Evolutionary conservation across 1,139 yeast species (phyloP).

Genomic region (Waltiozyma sp.): DNA sequence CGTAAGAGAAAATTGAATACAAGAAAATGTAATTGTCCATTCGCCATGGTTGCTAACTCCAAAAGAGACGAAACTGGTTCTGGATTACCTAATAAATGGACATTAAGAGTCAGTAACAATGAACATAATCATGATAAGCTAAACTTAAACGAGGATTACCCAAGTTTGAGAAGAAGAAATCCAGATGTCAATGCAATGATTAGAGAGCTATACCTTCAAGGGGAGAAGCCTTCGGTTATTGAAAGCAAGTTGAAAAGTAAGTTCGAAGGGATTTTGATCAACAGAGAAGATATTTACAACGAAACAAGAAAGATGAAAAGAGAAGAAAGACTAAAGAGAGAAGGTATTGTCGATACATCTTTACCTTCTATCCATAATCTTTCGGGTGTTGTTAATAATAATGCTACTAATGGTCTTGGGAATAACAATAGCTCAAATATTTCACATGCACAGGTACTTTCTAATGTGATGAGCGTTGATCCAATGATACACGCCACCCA

Average conservation of each 20-base stretch:
- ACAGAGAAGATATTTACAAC: conserved; percentile 20
- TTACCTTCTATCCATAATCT: not conserved
- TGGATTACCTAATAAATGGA: conserved; percentile 16
- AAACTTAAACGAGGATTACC: conserved; percentile 18
- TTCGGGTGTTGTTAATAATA: not conserved
- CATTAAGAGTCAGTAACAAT: conserved; percentile 15
- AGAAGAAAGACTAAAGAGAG: conserved; percentile 15
- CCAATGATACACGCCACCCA: not conserved
- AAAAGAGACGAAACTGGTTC: conserved; percentile 14
- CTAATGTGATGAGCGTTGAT: not conserved
- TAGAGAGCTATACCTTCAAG: conserved; percentile 18
- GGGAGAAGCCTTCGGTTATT: conserved; percentile 19
- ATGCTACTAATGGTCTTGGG: not conserved
- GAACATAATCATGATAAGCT: conserved; percentile 20
- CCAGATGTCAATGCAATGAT: conserved; percentile 20
- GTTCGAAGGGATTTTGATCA: conserved; percentile 17
- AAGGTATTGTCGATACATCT: conserved; percentile 1
- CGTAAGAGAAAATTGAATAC: conserved; percentile 20
- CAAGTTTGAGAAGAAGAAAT: conserved; percentile 21
- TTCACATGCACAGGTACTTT: not conserved
- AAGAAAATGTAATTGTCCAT: conserved; percentile 20
- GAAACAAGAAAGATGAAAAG: conserved; percentile 22
- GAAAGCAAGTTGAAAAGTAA: conserved; percentile 15
- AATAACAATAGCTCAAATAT: not conserved
- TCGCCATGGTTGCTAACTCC: conserved; percentile 20